Evolutionary conservation across 2,329 filamentous ascomycete species (phyloP), one percentile per base, ranked within the genome.

Genomic region (Neoscytalidium dimidiatum): DNA sequence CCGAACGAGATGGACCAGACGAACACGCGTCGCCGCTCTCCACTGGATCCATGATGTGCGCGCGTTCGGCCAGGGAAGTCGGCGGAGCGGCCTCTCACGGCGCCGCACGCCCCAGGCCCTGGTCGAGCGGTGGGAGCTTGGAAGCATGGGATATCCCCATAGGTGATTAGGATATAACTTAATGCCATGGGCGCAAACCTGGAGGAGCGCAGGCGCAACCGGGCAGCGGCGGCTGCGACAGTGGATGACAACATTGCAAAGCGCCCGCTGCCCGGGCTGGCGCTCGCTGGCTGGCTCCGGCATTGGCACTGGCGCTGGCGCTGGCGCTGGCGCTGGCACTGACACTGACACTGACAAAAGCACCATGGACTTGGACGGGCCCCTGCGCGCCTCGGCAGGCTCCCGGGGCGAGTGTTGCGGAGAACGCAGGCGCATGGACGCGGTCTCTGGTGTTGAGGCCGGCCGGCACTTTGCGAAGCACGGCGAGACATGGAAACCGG

Each of bases 141-240:
- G 51, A 21, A n/a, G 21, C 51, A 56, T 29, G 31, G 51, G 31
- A n/a, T 19, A 56, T n/a, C 31, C 19, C 26, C 17, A 14, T 33
- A 33, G 56, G n/a, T 33, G 38, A 26, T 19, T 31, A 28, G 56
- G 28, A 46, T 31, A 31, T 44, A 44, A 4, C 11, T 58, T 58
- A 58, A 58, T 58, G 35, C 53, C 53, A 44, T 44, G 53, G 53
- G 21, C 38, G 21, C 41, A 60, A 60, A 46, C 56, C 56, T 60
- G 56, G 56, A 60, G 56, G 41, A 31, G 56, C 56, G 56, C 29
- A 23, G 26, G 13, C 26, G 53, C 53, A 58, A 43, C 38, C 53
- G 28, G 53, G 53, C 41, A 60, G 41, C 9, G 17, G 49, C 49
- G 31, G 53, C 53, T 44, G 38, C 33, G 11, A 4, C n/a, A 29